A percentile compares a stretch with the other conserved stretches of the same genome.
These are phyloP conservation scores for Rhodotorula sp. DNA, from an alignment of 1,284 basidiomycete species.

Conservation along the genomic window DNA sequence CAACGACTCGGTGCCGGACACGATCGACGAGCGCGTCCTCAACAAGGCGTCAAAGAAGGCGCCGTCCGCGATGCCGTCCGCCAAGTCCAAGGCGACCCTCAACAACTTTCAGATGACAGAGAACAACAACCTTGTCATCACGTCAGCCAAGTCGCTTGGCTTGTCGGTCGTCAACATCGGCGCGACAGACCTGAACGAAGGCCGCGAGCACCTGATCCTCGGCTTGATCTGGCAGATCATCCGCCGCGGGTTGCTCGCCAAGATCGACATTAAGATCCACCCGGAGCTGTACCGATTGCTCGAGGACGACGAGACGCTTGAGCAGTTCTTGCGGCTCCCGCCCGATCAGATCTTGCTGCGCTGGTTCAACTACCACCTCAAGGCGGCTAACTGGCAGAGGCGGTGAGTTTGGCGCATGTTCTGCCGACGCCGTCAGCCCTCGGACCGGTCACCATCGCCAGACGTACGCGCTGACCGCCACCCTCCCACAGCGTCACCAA, in stretches of 20 bases:
- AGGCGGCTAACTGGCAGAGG: slow-evolving; percentile 86
- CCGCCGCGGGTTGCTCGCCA: slow-evolving; percentile 83
- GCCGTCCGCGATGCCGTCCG: slow-evolving; percentile 29
- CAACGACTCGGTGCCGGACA: slow-evolving; percentile 98
- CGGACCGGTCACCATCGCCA: too few relatives aligned
- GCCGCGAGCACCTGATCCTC: slow-evolving; percentile 94
- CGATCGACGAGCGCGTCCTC: slow-evolving; percentile 95
- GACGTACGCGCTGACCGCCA: not conserved
- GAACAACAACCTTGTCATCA: slow-evolving; percentile 99
- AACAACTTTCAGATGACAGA: slow-evolving; percentile 99
- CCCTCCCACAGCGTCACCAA: slow-evolving; percentile 73
- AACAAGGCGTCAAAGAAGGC: slow-evolving; percentile 75
- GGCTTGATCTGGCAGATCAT: slow-evolving; percentile 99
- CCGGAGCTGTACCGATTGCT: slow-evolving; percentile 93
- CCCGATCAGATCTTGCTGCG: slow-evolving; percentile 94
- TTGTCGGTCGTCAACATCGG: slow-evolving; percentile 99
- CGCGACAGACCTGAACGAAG: slow-evolving; percentile 85
- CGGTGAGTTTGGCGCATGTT: slow-evolving; percentile 60
- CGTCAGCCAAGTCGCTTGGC: slow-evolving; percentile 94
- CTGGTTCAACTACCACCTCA: slow-evolving; percentile 99
- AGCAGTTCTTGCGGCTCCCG: slow-evolving; percentile 87
- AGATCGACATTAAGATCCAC: slow-evolving; percentile 97
- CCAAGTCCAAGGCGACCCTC: slow-evolving; percentile 51
- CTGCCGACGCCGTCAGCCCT: too few relatives aligned
- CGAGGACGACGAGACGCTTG: slow-evolving; percentile 94